phyloP scores from a whole-genome alignment of 1,139 yeast species.

The Spathaspora jeffriesii region DNA sequence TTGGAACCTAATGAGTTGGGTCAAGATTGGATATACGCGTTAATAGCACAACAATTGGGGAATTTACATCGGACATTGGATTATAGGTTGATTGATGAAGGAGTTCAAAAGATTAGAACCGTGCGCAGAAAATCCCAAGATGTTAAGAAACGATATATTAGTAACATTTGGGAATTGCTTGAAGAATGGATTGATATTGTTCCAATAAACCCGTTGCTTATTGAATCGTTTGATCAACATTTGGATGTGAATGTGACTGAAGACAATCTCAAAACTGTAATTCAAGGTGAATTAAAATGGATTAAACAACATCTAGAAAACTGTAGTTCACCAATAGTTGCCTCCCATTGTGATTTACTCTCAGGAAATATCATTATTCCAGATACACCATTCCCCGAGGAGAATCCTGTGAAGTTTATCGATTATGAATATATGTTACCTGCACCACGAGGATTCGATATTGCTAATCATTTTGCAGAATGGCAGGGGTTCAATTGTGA shows the following conservation, averaged over 20 bases:
- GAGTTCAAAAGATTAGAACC: conserved; percentile 46
- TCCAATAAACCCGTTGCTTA: conserved; percentile 50
- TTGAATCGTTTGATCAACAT: conserved; percentile 40
- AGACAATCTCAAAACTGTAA: conserved; percentile 36
- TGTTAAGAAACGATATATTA: conserved; percentile 31
- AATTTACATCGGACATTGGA: conserved; percentile 64
- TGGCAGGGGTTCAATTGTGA: conserved; percentile 87
- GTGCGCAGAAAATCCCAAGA: conserved; percentile 17
- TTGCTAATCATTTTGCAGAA: conserved; percentile 84
- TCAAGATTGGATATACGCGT: conserved; percentile 46
- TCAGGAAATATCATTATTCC: conserved; percentile 75
- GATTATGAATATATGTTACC: conserved; percentile 84
- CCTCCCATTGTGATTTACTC: conserved; percentile 71
- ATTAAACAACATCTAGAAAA: conserved; percentile 35
- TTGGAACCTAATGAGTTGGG: conserved; percentile 58
- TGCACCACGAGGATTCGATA: conserved; percentile 80
- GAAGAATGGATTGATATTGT: conserved; percentile 63
- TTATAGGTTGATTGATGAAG: conserved; percentile 47
- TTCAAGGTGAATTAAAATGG: conserved; percentile 58
- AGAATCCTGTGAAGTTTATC: conserved; percentile 62
- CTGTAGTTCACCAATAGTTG: conserved; percentile 54
- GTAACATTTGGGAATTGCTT: conserved; percentile 60
- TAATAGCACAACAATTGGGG: conserved; percentile 69
- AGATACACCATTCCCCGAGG: conserved; percentile 14
- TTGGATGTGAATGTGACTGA: conserved; percentile 21